Evolutionary conservation across 768 basidiomycete genomes (phyloP).

Genomic region (Tylopilus balloui): DNA sequence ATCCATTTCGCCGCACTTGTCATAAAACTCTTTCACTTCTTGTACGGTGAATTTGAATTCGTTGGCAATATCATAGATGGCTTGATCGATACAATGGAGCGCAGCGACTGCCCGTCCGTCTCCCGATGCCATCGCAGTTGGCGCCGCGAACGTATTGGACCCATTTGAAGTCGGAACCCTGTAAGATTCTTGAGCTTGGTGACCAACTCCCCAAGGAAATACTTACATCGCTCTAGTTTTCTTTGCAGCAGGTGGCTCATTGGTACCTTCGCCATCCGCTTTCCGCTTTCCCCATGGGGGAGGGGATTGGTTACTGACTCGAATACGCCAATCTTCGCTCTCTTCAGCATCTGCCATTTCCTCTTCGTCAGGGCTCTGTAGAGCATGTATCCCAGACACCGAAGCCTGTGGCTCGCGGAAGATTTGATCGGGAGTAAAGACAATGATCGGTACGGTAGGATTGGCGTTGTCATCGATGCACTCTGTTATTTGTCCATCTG

Average conservation of each 20-base stretch:
- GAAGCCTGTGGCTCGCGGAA: conserved; percentile 29
- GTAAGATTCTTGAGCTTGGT: conserved; percentile 1
- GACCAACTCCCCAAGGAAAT: background rate
- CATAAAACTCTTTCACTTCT: conserved; percentile 77
- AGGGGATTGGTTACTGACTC: conserved; percentile 56
- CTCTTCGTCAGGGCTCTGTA: conserved; percentile 53
- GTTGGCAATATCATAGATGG: conserved; percentile 59
- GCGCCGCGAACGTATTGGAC: background rate
- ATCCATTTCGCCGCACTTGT: conserved; percentile 66
- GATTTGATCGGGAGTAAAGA: conserved; percentile 24
- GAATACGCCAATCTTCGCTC: conserved; percentile 62
- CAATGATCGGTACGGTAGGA: conserved; percentile 21
- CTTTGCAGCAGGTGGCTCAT: conserved; percentile 36
- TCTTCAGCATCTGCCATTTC: conserved; percentile 60
- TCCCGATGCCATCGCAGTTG: conserved; percentile 2
- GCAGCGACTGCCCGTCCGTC: conserved; percentile 7
- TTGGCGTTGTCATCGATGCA: conserved; percentile 7
- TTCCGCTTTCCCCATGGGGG: conserved; percentile 70
- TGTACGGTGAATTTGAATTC: conserved; percentile 68
- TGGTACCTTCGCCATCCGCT: conserved; percentile 36
- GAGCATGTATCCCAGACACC: conserved; percentile 19
- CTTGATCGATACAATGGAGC: conserved; percentile 65
- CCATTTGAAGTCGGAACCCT: conserved; percentile 3
- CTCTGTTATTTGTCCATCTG: conserved; percentile 17
- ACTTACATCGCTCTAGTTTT: conserved; percentile 41